Base-by-base conservation (phyloP, 2,329 filamentous ascomycete genomes). In the Paecilomyces formosus region DNA sequence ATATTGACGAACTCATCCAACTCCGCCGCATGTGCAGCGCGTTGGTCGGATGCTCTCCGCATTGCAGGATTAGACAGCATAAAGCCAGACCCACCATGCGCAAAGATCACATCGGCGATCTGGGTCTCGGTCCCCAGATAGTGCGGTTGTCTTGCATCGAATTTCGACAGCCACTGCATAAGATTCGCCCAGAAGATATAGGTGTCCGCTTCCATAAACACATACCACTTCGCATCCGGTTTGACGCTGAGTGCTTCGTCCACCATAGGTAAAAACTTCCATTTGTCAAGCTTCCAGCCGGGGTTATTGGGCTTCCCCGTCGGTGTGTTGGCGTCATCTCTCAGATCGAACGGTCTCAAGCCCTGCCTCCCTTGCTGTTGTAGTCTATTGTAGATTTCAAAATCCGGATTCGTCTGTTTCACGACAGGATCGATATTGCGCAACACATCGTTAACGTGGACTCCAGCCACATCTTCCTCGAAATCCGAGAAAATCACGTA, bases 401-500 rank as follows among this genome's bases (percentile, higher is more conserved):
- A 83, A 60, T 83, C 81, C 1, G 74, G 69, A 56, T 81, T 70
- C 3, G 67, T 69, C 4, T 68, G 61, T 56, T 72, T 70, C 9
- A 79, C 70, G 0, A 71, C 68, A 13, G 66, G 68, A 68, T 69
- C 72, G 56, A 83, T 74, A 18, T 74, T 71, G 18, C 73, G 72
- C 7, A 85, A 73, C 22, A 77, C 80, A 67, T 84, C 80, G 65
- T 82, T 69, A 31, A 83, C 69, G 15, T 73, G 72, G 51, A 79
- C 73, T 30, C 82, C 81, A 11, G 77, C 72, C 54, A 85, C 78
- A 8, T 76, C 69, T 66, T 82, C 78, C 26, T 79, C 77, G 57
- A 81, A 81, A 68, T 86, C 84, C 60, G 83, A 85, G 70, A 83
- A 85, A 64, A 86, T 79, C 55, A 80, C 76, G 56, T 79, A 81